Conservation (phyloP, 768 basidiomycete species). For the Obba rivulosa region DNA sequence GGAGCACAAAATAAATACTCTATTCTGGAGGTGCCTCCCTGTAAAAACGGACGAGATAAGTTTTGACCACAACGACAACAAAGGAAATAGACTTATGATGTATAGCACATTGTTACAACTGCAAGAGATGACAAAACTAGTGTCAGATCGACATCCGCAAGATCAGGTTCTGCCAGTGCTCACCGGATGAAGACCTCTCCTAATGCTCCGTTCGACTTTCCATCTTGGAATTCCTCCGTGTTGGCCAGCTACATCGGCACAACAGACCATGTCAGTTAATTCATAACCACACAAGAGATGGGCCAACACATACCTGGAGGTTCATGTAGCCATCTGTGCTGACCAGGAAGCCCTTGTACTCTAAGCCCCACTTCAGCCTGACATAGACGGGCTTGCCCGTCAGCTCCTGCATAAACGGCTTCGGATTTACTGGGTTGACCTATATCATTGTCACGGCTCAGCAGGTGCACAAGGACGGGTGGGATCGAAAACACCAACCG, state of each 20-base stretch:
- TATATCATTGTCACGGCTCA: constrained; percentile 21
- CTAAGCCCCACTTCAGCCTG: constrained; percentile 96
- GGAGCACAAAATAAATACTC: not conserved
- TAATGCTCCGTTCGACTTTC: constrained; percentile 90
- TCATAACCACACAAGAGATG: not conserved
- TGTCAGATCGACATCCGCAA: constrained; percentile 3
- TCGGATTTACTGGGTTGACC: constrained; percentile 95
- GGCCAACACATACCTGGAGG: constrained; percentile 64
- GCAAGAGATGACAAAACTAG: constrained; percentile 5
- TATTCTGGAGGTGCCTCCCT: constrained; percentile 68
- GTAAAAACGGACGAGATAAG: constrained; percentile 34
- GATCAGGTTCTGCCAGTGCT: constrained; percentile 19
- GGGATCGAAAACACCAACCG: constrained; percentile 36
- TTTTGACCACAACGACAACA: constrained; percentile 16
- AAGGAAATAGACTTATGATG: constrained; percentile 63
- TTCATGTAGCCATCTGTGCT: constrained; percentile 99
- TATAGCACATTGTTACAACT: constrained; percentile 97
- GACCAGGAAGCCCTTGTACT: constrained; percentile 98
- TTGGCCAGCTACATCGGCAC: constrained; percentile 77
- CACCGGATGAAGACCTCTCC: constrained; percentile 99
- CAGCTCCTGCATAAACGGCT: constrained; percentile 97
- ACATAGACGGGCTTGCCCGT: constrained; percentile 97
- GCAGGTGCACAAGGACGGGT: not conserved
- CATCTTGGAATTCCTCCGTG: constrained; percentile 97
- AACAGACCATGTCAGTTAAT: not conserved